Base-by-base conservation (phyloP, 2,329 filamentous ascomycete species). In the Xylaria sp. region DNA sequence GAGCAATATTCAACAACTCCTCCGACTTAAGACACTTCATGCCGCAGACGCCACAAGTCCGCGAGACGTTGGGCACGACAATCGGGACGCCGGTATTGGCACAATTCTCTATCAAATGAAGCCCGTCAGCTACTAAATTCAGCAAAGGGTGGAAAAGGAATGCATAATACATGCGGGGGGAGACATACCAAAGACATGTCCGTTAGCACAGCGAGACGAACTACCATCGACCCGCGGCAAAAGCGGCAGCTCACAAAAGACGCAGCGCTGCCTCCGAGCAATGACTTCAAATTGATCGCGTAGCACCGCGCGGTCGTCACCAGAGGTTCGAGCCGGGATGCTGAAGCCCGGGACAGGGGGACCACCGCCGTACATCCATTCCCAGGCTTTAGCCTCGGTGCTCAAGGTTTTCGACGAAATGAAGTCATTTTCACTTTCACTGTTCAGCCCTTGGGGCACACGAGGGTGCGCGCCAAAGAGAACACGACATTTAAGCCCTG, bases 331-430 rank as follows among this genome's bases (percentile, higher is more conserved):
- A 12, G 51, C 35, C 3, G 53, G 60, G 4, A 54, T 53, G 37
- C 65, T 65, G 3, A 83, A 79, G 3, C 83, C 85, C 0, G 82
- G 79, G 2, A 87, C 83, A 1, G 81, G 79, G 0, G 81, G 78
- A 0, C 84, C 85, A n/a, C 79, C 79, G 21, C 85, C 86, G 72
- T 89, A 89, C 84, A 89, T 86, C 82, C 85, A 87, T 69, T 88
- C 84, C 83, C 87, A 89, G 53, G 86, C 80, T 44, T 79, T 79
- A 0, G 83, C 87, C 75, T 90, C 87, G 1, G 86, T 87, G n/a
- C 85, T 85, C 23, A 86, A 76, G 6, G 53, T 9, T 9, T 40
- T 40, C n/a, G 6, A 5, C 40, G 40, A n/a, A 18, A 21, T 25
- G 21, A 1, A 1, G 42, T 1, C 8, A 10, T 1, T n/a, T 8